Base-by-base conservation (phyloP, 805 yeast genomes). In the Saccharomyces eubayanus region DNA sequence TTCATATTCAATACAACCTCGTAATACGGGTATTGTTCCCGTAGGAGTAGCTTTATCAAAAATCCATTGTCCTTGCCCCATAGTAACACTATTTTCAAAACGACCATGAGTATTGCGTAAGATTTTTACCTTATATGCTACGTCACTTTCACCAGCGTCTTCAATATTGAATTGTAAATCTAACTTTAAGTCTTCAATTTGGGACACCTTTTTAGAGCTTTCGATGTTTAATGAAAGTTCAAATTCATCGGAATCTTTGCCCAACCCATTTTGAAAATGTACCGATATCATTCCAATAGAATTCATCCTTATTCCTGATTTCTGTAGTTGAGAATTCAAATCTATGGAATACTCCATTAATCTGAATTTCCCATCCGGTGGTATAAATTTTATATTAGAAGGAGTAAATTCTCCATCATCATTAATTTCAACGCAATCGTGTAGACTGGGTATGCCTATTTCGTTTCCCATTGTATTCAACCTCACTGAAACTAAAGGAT, bases 341-440 rank as follows among this genome's bases (percentile, higher is more conserved):
- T 86, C 87, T 30, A 87, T 67, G 5, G 78, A 74, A 68, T 91
- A 91, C 9, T 79, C 69, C 77, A 84, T 78, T 24, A 91, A 65
- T 2, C 76, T 73, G 45, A 82, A 80, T 55, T 73, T 77, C 6
- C 95, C 97, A 68, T 92, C 97, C 0, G 98, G 96, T 5, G 98
- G 99, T 20, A 87, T 77, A 62, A 92, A 89, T 16, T 82, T 74
- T 31, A 90, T 64, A 0, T 46, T 50, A 20, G 53, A 27, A 11
- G 20, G 27, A 24, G 14, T 27, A 2, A 16, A 16, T 10, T 8
- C 40, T 5, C 16, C 30, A 14, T 54, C 45, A 28, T 53, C 43
- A 29, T 74, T 76, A 1, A 77, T 59, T 48, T 83, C 76, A 1
- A 91, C 80, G 66, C 92, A 84, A 48, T 76, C 78, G 66, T 92